Percentiles rank a stretch among this genome's conserved stretches.
phyloP scores from a whole-genome alignment of 2,329 filamentous ascomycete genomes.

The Stemphylium vesicarium region DNA sequence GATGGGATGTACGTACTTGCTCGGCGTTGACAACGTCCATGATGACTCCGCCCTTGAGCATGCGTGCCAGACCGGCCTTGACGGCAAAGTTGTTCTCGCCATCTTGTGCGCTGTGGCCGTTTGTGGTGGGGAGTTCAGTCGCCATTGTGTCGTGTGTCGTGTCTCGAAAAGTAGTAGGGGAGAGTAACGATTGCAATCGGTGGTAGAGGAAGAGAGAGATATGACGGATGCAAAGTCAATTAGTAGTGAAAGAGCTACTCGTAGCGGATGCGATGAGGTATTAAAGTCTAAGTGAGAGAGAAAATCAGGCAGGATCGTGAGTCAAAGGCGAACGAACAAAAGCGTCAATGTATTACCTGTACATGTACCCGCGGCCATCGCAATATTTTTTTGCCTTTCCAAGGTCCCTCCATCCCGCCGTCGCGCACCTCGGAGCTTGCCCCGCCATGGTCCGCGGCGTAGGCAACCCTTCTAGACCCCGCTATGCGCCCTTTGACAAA shows the following conservation, averaged over 20 bases:
- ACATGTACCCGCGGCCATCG: conserved; percentile 30
- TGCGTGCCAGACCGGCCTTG: conserved; percentile 94
- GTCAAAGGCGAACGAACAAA: conserved; percentile 23
- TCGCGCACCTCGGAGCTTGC: conserved; percentile 22
- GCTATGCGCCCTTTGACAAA: conserved; percentile 33
- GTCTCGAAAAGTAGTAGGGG: background rate
- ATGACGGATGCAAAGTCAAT: background rate
- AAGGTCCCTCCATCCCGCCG: conserved; percentile 23
- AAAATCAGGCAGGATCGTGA: conserved; percentile 14
- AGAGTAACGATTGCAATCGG: background rate
- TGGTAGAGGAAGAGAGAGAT: background rate
- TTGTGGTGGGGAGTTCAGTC: conserved; percentile 57
- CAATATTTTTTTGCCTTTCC: conserved; percentile 37
- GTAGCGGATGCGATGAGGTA: background rate
- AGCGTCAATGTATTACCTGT: conserved; percentile 27
- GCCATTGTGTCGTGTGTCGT: conserved; percentile 46
- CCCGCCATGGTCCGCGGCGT: conserved; percentile 19
- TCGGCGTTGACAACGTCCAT: conserved; percentile 97
- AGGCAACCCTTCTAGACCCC: conserved; percentile 22
- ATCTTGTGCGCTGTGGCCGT: conserved; percentile 53
- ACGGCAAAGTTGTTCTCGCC: conserved; percentile 73
- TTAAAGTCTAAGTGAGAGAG: conserved; percentile 7
- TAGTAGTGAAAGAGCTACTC: conserved; percentile 3
- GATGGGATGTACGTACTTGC: conserved; percentile 60
- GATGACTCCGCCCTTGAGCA: conserved; percentile 99